Base-by-base conservation (phyloP, 108 stramenopile genomes). In the Pelagomonas calceolata region DNA sequence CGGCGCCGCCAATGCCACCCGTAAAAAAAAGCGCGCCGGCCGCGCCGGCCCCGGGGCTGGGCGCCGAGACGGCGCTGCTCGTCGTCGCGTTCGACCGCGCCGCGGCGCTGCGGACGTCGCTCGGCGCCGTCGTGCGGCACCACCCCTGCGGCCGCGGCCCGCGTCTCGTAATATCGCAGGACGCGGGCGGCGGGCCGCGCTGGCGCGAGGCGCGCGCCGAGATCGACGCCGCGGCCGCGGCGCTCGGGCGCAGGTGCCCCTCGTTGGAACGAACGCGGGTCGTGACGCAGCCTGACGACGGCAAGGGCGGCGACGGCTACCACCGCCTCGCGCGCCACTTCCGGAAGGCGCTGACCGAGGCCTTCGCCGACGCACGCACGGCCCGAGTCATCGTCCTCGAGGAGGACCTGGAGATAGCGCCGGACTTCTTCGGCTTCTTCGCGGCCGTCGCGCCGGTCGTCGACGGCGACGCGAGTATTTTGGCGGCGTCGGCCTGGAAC, bases 401-500 rank as follows among this genome's bases (percentile, higher is more conserved):
- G 83, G 94, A 92, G 83, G 92, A 92, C 73, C 81, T 96, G 51
- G 82, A 92, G 63, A 83, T 94, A 39, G 88, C 91, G 39, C 84
- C 81, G 1, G 95, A 96, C 73, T 96, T 96, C 79, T 96, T 94
- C 78, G 82, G 80, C 30, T 88, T 85, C 74, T 91, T 96, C 76
- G 82, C 80, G 34, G 87, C 90, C 30, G 84, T 85, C 33, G 89
- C 92, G 15, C 81, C 85, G 16, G 66, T 94, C 30, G 79, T 96
- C 65, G 92, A 93, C 63, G 45, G 60, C 16, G 90, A 90, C 79
- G 71, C 74, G 10, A 79, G 82, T 17, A 81, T 94, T 9, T 65
- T 94, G 67, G 92, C 94, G 16, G 90, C 90, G 34, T 93, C 92
- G 31, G 95, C 93, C 44, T 96, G 86, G 80, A 94, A 96, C 75